Base-by-base conservation (phyloP, 371 early-diverging fungal species). In the Basidiobolus meristosporus region DNA sequence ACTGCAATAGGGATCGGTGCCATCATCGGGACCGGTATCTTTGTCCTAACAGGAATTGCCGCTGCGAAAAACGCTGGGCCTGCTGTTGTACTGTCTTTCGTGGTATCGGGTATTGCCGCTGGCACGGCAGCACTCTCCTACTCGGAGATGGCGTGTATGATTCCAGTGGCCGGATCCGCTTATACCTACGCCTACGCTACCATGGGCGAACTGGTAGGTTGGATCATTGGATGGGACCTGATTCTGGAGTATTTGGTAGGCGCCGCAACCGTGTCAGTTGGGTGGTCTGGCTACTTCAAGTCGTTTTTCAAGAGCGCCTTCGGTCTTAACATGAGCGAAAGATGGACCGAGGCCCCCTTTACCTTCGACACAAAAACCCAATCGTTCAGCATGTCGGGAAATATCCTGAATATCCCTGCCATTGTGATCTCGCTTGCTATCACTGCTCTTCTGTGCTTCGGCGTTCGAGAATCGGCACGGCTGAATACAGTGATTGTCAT, bases 151-250 rank as follows among this genome's bases (percentile, higher is more conserved):
- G 73, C 85, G 0, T 69, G 79, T 12, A 75, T 76, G 76, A 74
- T 86, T 30, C 87, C 87, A 2, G 70, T 82, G 7, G 64, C 82
- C 16, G 86, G 86, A 12, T 82, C 83, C 0, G 77, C 82, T 7
- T 86, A 82, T 46, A 77, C 85, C 0, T 84, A 79, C 42, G 67
- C 81, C 9, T 84, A 83, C 41, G 80, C 83, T 2, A 79, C 82
- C 0, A 63, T 84, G 59, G 87, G 87, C 17, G 85, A 86, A 60
- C 57, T 82, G 34, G 49, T 81, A 12, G 83, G 70, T 2, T 86
- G 82, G 82, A 69, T 71, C 23, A 70, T 86, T 45, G 85, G 85
- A 15, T 86, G 86, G 85, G 72, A 81, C 54, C 53, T 84, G 30
- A 73, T 78, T 16, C 59, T 86, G 22, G 86, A 86, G 57, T 84